Conservation (phyloP, 2,329 filamentous ascomycete genomes). For the Clonostachys solani region DNA sequence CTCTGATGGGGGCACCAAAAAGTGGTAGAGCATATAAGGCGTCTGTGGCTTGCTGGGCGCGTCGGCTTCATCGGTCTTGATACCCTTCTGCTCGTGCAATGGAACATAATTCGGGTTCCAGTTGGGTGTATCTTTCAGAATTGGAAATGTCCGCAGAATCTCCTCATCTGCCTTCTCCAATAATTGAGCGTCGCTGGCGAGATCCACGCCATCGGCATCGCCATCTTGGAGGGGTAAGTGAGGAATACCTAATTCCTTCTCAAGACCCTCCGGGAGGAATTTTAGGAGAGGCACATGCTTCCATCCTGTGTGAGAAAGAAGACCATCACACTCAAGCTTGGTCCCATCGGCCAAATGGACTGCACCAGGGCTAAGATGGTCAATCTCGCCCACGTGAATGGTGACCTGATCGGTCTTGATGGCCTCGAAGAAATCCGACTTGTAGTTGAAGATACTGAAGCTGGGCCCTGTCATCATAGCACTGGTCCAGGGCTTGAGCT, state of each 20-base stretch:
- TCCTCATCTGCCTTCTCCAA: slow-evolving; percentile 8
- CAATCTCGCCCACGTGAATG: slow-evolving; percentile 42
- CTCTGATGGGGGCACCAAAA: slow-evolving; percentile 13
- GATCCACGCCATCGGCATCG: slow-evolving; percentile 7
- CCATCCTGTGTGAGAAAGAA: slow-evolving; percentile 52
- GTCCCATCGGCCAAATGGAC: slow-evolving; percentile 34
- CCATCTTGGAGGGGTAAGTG: background rate
- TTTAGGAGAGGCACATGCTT: slow-evolving; percentile 35
- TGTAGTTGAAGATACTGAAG: slow-evolving; percentile 50
- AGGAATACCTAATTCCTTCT: slow-evolving; percentile 2
- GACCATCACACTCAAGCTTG: slow-evolving; percentile 32
- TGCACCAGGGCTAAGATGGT: slow-evolving; percentile 25
- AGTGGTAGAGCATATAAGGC: slow-evolving; percentile 11
- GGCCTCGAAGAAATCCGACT: slow-evolving; percentile 39
- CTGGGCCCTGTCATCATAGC: slow-evolving; percentile 44
- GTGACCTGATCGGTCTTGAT: slow-evolving; percentile 40
- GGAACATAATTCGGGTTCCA: slow-evolving; percentile 10
- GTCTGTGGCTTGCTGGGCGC: slow-evolving; percentile 9
- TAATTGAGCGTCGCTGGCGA: slow-evolving; percentile 1
- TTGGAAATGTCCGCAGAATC: slow-evolving; percentile 10
- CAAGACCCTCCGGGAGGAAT: slow-evolving; percentile 20
- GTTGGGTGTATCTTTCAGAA: slow-evolving; percentile 10
- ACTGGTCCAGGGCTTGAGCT: slow-evolving; percentile 29
- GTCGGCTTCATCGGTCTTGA: slow-evolving; percentile 4
- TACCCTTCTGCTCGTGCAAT: background rate